phyloP scores from a whole-genome alignment of 305 asterid species.

The Ilex paraguariensis region DNA sequence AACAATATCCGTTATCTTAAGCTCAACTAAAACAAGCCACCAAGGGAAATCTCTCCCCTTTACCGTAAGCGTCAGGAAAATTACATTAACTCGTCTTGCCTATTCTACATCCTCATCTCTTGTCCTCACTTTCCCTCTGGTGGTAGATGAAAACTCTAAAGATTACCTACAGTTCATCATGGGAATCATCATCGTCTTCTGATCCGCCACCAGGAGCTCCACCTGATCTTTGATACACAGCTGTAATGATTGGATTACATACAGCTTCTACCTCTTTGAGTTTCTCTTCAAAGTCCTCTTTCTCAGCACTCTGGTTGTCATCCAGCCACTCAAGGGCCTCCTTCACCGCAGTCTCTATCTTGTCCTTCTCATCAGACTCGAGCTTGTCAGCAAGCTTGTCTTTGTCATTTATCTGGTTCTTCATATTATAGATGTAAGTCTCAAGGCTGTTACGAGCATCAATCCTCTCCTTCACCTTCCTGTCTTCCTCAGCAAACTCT shows the following conservation, averaged over 20 bases:
- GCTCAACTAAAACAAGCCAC: conserved; percentile 8
- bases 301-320: conserved; percentile 46
- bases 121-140: neutral
- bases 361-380: conserved; percentile 48
- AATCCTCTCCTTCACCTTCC: conserved; percentile 37
- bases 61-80: too few species aligned
- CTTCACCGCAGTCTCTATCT: conserved; percentile 45
- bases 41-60: too few species aligned
- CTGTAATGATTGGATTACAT: conserved; percentile 51
- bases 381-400: conserved; percentile 48
- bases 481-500: conserved; percentile 54
- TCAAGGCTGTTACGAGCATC: conserved; percentile 41
- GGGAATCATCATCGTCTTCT: conserved; percentile 35
- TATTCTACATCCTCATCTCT: conserved; percentile 12
- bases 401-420: conserved; percentile 43
- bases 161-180: conserved; percentile 37
- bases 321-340: conserved; percentile 56
- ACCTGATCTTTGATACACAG: conserved; percentile 54
- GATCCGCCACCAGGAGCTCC: conserved; percentile 36
- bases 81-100: conserved; percentile 1
- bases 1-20: conserved; percentile 11
- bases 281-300: conserved; percentile 46
- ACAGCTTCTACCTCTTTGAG: conserved; percentile 48
- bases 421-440: conserved; percentile 46
- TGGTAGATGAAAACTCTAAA: neutral